phyloP scores from a whole-genome alignment of 2,329 filamentous ascomycete genomes.

The Hymenoscyphus linearis region DNA sequence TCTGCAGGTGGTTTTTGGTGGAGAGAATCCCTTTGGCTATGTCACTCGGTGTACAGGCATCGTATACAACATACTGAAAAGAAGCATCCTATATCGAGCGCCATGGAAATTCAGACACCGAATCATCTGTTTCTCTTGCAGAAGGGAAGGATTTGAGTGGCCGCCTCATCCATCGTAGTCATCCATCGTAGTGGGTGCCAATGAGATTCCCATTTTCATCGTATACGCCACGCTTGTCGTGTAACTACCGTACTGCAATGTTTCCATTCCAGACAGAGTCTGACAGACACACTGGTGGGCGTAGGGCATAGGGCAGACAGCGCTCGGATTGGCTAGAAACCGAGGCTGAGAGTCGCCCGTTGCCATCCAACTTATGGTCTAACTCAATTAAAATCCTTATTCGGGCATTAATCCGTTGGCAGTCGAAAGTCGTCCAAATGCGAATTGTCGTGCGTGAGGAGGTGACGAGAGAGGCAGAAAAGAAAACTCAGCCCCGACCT shows the following conservation, averaged over 20 bases:
- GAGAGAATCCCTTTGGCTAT: background rate
- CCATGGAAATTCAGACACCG: background rate
- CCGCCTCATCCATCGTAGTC: background rate
- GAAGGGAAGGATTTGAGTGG: background rate
- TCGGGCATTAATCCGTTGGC: background rate
- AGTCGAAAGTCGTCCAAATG: background rate
- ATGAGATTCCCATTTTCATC: background rate
- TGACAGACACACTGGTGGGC: no score
- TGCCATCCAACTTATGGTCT: background rate
- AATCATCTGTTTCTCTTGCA: background rate
- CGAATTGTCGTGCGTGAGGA: background rate
- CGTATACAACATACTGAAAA: no score
- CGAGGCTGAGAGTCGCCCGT: background rate
- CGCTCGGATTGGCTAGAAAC: background rate
- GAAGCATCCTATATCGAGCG: no score
- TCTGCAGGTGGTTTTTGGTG: background rate
- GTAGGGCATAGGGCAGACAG: background rate
- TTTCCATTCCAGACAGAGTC: background rate
- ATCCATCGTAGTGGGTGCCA: background rate
- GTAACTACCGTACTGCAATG: background rate
- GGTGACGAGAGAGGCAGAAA: background rate
- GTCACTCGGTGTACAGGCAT: constrained; percentile 4
- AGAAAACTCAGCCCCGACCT: background rate
- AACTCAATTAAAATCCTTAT: background rate
- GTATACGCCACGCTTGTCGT: background rate